Percentiles rank a stretch among this genome's conserved stretches.
Evolutionary conservation across 176 grass and related monocot genomes (phyloP).

Genomic region (Lolium perenne): DNA sequence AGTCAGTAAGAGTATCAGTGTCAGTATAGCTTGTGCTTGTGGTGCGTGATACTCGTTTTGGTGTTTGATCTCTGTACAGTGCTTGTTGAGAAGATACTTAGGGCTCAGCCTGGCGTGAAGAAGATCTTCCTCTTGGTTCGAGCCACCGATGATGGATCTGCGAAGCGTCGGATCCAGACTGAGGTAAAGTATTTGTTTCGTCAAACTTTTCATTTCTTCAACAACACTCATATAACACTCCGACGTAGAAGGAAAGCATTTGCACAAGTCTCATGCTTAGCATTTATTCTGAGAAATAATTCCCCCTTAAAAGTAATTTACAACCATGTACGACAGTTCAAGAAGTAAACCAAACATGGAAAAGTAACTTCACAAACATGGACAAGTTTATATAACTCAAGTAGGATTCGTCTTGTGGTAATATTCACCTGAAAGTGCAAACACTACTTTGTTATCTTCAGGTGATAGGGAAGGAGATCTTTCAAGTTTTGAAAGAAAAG

Average conservation of each 20-base stretch:
- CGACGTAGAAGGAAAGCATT: too few species aligned
- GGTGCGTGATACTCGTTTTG: not conserved
- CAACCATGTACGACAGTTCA: too few species aligned
- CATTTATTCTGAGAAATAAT: too few species aligned
- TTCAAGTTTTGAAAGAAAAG: slow-evolving; percentile 50
- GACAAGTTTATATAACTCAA: not conserved
- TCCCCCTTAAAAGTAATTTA: not conserved
- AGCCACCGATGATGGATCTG: not conserved
- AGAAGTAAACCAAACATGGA: not conserved
- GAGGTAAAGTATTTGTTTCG: slow-evolving; percentile 16
- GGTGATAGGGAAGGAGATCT: slow-evolving; percentile 51
- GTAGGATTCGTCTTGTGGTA: not conserved
- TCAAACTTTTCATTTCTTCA: not conserved
- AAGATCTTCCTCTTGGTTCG: slow-evolving; percentile 40
- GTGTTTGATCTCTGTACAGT: not conserved
- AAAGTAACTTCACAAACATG: not conserved
- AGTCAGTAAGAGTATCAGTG: not conserved
- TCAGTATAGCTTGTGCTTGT: not conserved
- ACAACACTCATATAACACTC: not conserved
- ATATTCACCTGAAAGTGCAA: not conserved
- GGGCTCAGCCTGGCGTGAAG: slow-evolving; percentile 40
- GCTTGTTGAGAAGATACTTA: slow-evolving; percentile 42
- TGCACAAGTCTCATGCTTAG: too few species aligned
- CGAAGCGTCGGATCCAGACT: slow-evolving; percentile 1
- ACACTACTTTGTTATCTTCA: not conserved